Base-by-base conservation (phyloP, 2,329 filamentous ascomycete genomes). In the Exophiala sp. region DNA sequence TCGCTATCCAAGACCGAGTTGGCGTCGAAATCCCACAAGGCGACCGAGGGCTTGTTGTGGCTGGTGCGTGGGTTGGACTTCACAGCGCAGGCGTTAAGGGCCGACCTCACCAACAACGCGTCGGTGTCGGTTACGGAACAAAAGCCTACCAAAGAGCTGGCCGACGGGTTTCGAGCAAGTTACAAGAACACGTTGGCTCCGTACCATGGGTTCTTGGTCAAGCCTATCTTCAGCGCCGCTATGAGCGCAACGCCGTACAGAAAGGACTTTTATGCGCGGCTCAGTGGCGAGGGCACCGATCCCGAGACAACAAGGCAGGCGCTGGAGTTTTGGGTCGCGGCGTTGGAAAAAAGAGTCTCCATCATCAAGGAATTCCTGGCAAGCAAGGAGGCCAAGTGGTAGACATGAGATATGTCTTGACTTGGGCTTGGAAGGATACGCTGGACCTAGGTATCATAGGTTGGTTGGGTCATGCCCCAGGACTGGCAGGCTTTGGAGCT, bases 231-330 rank as follows among this genome's bases (percentile, higher is more conserved):
- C 79, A 86, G 79, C 62, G 85, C 89, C 55, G 91, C 91, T 67
- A 95, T 98, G 89, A 80, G 81, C 61, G 90, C 89, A 14, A 91
- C 86, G 60, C 93, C 93, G 1, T 95, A 96, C 77, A 82, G 91
- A 61, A 88, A 87, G 68, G 87, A 91, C 70, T 97, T 98, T 67
- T 97, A 96, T 68, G 71, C 71, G 58, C 95, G 96, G 79, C 76
- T 98, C 37, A 89, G 52, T 11, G 58, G 56, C 6, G 69, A 78
- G 32, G 70, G 58, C 23, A 54, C 62, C 7, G 64, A 70, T 50
- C 54, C 60, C 24, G 64, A 63, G 10, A 80, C 83, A 69, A 83
- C 93, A 42, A 62, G 75, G 43, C 65, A 70, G 48, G 80, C 86
- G 64, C 69, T 96, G 63, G 71, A 76, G 60, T 71, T 73, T 57